Evolutionary conservation across 2,329 filamentous ascomycete species (phyloP).

Genomic region (Ascochyta clinopodiicola): DNA sequence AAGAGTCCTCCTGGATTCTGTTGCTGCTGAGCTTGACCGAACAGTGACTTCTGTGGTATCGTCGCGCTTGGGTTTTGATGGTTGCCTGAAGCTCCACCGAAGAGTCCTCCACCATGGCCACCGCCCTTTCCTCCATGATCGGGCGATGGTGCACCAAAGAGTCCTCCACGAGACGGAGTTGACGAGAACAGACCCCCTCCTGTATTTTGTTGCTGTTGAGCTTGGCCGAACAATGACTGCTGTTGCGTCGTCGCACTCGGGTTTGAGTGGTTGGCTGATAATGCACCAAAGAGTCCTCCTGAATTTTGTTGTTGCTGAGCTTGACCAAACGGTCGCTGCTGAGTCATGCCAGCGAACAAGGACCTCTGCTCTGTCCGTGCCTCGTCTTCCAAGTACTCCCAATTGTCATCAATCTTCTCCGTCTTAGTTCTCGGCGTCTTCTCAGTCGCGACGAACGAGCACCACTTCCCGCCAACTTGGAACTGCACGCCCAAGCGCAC

Average conservation of each 20-base stretch:
- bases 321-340: background rate
- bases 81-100: background rate
- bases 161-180: too few species aligned
- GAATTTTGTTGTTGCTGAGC: too few species aligned
- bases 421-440: slow-evolving; percentile 27
- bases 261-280: background rate
- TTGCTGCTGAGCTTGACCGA: background rate
- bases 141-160: too few species aligned
- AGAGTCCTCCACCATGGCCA: background rate
- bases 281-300: background rate
- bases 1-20: too few species aligned
- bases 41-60: background rate
- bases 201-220: background rate
- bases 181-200: too few species aligned
- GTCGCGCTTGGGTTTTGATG: background rate
- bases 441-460: slow-evolving; percentile 74
- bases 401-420: slow-evolving; percentile 18
- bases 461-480: slow-evolving; percentile 73
- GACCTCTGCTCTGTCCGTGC: too few species aligned
- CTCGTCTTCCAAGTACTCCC: slow-evolving; percentile 38
- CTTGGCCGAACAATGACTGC: too few species aligned
- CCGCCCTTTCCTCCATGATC: background rate
- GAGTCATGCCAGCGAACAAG: too few species aligned
- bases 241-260: too few species aligned
- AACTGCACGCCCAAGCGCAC: slow-evolving; percentile 70